Evolutionary conservation across 2,329 filamentous ascomycete genomes (phyloP).

Genomic region (Incumbomyces lentus): DNA sequence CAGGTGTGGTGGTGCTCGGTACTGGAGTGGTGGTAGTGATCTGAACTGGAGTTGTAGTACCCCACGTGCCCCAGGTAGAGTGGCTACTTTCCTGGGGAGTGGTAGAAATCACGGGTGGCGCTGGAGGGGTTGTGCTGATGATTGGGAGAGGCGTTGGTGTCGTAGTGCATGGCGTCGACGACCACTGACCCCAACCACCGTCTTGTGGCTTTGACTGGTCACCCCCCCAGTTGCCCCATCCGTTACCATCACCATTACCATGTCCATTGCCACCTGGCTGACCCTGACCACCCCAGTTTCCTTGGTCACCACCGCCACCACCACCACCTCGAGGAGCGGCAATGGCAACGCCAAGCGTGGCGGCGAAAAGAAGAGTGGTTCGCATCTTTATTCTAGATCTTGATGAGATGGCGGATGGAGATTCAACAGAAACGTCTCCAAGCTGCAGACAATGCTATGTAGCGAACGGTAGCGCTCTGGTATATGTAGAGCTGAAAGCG

Average conservation of each 20-base stretch:
- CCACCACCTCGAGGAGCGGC: conserved; percentile 33
- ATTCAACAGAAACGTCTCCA: background rate
- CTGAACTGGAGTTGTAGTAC: background rate
- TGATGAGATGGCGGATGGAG: conserved; percentile 1
- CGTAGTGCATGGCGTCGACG: background rate
- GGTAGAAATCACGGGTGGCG: background rate
- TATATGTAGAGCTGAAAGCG: conserved; percentile 9
- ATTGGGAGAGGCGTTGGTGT: conserved; percentile 1
- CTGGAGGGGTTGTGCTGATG: conserved; percentile 7
- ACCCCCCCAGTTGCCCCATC: conserved; percentile 12
- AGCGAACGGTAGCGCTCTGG: conserved; percentile 4
- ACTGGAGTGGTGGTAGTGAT: conserved; percentile 7
- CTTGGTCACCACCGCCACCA: background rate
- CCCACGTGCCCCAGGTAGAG: conserved; percentile 7
- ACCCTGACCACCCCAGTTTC: conserved; percentile 3
- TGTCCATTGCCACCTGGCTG: background rate
- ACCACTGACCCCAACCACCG: conserved; percentile 13
- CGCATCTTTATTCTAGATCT: conserved; percentile 16
- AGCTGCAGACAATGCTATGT: background rate
- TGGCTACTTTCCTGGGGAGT: conserved; percentile 1
- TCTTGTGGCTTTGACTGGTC: conserved; percentile 10
- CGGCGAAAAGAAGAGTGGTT: conserved; percentile 14
- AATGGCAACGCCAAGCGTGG: conserved; percentile 15
- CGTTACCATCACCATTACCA: conserved; percentile 7
- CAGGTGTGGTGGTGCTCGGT: conserved; percentile 2